Base-by-base conservation (phyloP, 2,329 filamentous ascomycete species). In the Cladophialophora exuberans region DNA sequence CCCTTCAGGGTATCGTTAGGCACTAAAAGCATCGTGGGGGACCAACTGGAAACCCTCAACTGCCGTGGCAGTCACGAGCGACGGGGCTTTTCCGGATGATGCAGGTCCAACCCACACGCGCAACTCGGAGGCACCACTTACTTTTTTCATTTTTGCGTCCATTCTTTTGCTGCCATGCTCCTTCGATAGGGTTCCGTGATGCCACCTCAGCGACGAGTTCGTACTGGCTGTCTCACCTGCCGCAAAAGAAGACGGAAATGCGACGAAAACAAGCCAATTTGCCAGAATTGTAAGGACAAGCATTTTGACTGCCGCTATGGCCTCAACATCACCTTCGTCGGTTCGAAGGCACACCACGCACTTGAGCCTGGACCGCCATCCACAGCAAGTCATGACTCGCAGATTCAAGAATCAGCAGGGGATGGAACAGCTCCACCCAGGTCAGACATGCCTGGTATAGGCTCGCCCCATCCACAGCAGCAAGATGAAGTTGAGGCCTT, bases 291-390 rank as follows among this genome's bases (percentile, higher is more conserved):
- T 23, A 23, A 18, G 7, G 23, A 15, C 39, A 53, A 53, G 20
- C 25, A 33, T 15, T 42, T 53, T 7, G 4, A 7, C 3, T 53
- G 50, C n/a, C 39, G 41, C 6, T 53, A 53, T 30, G 50, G 50
- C 5, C 28, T 39, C 9, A 53, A 53, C 15, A 45, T 53, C 39
- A 53, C 50, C 2, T 53, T 53, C 20, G 39, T 53, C 15, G 39
- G n/a, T 3, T 45, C 30, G 5, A 46, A 41, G 26, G 18, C 10
- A 3, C 3, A 20, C 20, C 7, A 20, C 11, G 11, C 18, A 17
- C 11, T 9, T 7, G 17, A 42, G n/a, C 22, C 22, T 7, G n/a
- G 4, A 38, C 6, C 26, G 10, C 4, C 3, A 7, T n/a, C 31
- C 6, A 44, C 26, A 35, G 17, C n/a, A 3, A 10, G 30, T 23